These are phyloP conservation scores for Apiospora rasikravindrae DNA, from an alignment of 2,329 filamentous ascomycete species.

Conservation along the genomic window DNA sequence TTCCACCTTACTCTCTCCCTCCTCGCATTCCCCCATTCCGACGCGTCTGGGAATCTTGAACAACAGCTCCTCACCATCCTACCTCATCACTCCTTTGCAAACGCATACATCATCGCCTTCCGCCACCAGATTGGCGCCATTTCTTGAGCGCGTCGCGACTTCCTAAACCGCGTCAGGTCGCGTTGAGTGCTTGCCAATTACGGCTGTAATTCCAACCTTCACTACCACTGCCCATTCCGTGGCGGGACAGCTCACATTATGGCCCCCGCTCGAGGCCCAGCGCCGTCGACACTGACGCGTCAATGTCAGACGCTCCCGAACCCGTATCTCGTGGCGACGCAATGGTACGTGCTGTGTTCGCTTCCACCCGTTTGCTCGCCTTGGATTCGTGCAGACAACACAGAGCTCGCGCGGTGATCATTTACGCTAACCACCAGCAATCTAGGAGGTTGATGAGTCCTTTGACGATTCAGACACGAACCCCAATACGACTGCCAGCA, in stretches of 20 bases:
- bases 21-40: neutral
- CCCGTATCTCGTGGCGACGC: slow-evolving; percentile 48
- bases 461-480: slow-evolving; percentile 72
- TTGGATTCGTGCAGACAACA: neutral
- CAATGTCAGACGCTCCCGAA: slow-evolving; percentile 65
- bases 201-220: slow-evolving; percentile 22
- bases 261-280: slow-evolving; percentile 61
- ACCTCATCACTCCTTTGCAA: slow-evolving; percentile 5
- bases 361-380: neutral
- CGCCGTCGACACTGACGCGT: slow-evolving; percentile 64
- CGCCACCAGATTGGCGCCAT: slow-evolving; percentile 2
- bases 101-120: neutral
- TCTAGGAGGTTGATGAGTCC: slow-evolving; percentile 65
- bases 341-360: slow-evolving; percentile 49
- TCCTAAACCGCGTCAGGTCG: slow-evolving; percentile 58
- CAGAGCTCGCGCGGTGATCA: neutral
- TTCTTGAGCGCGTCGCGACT: slow-evolving; percentile 25
- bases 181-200: slow-evolving; percentile 52
- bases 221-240: slow-evolving; percentile 22
- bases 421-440: neutral
- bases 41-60: slow-evolving; percentile 3
- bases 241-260: slow-evolving; percentile 42
- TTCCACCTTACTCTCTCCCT: neutral
- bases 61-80: slow-evolving; percentile 2
- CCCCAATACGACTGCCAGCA: slow-evolving; percentile 77